phyloP scores from a whole-genome alignment of 2,329 filamentous ascomycete species.

The Arthrocladium fulminans region DNA sequence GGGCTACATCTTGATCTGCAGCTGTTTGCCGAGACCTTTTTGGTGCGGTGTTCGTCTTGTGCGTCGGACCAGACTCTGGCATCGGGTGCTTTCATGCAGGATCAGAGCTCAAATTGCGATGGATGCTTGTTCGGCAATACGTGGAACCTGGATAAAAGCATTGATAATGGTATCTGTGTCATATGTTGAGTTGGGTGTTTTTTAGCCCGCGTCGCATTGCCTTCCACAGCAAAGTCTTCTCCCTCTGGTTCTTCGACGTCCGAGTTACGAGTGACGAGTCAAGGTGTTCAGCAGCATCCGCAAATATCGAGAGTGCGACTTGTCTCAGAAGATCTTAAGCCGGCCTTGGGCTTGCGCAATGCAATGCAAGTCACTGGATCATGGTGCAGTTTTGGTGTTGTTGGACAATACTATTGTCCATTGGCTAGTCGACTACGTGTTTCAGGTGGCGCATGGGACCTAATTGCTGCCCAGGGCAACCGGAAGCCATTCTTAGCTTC shows the following conservation, averaged over 20 bases:
- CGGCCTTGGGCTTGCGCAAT: not conserved
- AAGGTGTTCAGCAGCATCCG: not conserved
- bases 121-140: constrained; percentile 3
- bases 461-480: constrained; percentile 3
- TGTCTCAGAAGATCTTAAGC: not conserved
- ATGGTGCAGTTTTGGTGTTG: not conserved
- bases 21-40: not conserved
- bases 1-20: constrained; percentile 15
- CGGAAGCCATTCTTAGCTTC: not conserved
- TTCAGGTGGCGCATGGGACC: constrained; percentile 2
- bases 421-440: constrained; percentile 1
- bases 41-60: constrained; percentile 14
- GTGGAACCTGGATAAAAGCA: constrained; percentile 2
- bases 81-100: constrained; percentile 8
- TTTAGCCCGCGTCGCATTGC: not conserved
- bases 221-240: not conserved
- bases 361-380: constrained; percentile 1
- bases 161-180: constrained; percentile 1
- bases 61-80: constrained; percentile 13
- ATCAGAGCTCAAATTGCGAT: constrained; percentile 4
- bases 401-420: not conserved
- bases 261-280: not conserved
- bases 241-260: not conserved
- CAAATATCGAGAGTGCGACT: not conserved
- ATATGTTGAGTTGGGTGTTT: not conserved